Base-by-base conservation (phyloP, 2,329 filamentous ascomycete genomes). In the Ophiosphaerella herpotricha region DNA sequence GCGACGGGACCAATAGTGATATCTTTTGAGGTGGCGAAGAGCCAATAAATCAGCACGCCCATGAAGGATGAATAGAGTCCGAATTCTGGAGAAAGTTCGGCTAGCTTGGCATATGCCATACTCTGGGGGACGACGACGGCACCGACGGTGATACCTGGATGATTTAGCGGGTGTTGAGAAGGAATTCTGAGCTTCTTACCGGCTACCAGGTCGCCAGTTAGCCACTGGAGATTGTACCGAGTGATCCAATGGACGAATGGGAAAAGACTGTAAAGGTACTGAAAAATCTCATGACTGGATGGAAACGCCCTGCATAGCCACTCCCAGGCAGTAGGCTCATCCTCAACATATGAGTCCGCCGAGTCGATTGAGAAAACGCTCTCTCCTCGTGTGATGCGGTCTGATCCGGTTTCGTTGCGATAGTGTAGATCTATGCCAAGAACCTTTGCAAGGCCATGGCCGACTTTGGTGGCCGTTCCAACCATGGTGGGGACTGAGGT, bases 1-100 rank as follows among this genome's bases (percentile, higher is more conserved):
- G 94, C 94, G 40, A 97, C 94, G 16, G 93, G 93, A 11, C 93
- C 93, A 45, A 97, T 97, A 12, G 93, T 97, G 66, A 99, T 97
- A 73, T 99, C 94, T 72, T 97, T 99, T 7, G 93, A 97, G 0
- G 94, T 99, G 29, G 93, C 94, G 67, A 97, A 97, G 71, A 97
- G 89, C 93, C 93, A 97, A 75, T 99, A 99, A 55, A 96, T 82
- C 54, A 96, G 73, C 2, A 96, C 91, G 43, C 94, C 94, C 85
- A 97, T 95, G 72, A 99, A 97, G 0, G 93, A 97, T 0, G 93
- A 94, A 75, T 96, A 96, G 1, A 97, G 81, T 48, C 94, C 93
- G 64, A 87, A 97, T 68, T 97, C 82, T 7, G 87, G 83, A 1
- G 83, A 80, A 16, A 97, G 82, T 51, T 87, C 82, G 36, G 93